Percentiles rank a stretch among this genome's conserved stretches.
Evolutionary conservation across 176 grass and related monocot species (phyloP).

Genomic region (Luzula sylvatica): DNA sequence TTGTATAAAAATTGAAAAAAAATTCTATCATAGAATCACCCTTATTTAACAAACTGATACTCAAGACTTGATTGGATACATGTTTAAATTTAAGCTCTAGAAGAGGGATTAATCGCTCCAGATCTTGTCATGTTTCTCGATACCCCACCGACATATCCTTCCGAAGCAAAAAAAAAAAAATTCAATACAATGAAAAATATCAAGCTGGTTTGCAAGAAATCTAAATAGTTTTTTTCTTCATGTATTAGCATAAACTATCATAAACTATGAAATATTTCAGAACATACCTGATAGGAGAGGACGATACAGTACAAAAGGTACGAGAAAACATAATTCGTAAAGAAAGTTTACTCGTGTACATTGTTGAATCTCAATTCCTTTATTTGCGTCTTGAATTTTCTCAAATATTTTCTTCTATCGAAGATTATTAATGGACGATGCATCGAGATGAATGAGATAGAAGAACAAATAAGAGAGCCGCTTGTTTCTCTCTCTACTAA

Average conservation of each 20-base stretch:
- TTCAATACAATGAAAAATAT: too few species aligned
- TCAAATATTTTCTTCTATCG: not conserved
- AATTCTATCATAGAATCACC: too few species aligned
- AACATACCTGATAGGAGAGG: conserved; percentile 87
- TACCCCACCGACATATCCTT: conserved; percentile 64
- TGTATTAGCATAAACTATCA: not conserved
- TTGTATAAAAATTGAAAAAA: too few species aligned
- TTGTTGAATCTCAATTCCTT: not conserved
- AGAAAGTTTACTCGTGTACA: conserved; percentile 43
- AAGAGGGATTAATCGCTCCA: conserved; percentile 70
- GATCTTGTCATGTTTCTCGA: conserved; percentile 90
- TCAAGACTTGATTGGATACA: too few species aligned
- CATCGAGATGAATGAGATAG: conserved; percentile 58
- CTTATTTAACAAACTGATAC: too few species aligned
- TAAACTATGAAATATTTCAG: conserved; percentile 32
- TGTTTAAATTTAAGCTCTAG: conserved; percentile 41
- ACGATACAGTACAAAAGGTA: conserved; percentile 75
- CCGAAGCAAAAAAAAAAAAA: too few species aligned
- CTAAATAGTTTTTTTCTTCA: conserved; percentile 6
- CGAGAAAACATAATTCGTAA: conserved; percentile 76
- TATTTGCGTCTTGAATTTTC: not conserved
- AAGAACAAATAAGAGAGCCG: conserved; percentile 50
- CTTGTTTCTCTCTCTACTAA: conserved; percentile 37
- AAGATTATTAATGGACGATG: conserved; percentile 61
- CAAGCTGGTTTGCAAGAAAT: too few species aligned